These are phyloP conservation scores for Podila epicladia DNA, from an alignment of 192 early-diverging fungal species.

Conservation along the genomic window DNA sequence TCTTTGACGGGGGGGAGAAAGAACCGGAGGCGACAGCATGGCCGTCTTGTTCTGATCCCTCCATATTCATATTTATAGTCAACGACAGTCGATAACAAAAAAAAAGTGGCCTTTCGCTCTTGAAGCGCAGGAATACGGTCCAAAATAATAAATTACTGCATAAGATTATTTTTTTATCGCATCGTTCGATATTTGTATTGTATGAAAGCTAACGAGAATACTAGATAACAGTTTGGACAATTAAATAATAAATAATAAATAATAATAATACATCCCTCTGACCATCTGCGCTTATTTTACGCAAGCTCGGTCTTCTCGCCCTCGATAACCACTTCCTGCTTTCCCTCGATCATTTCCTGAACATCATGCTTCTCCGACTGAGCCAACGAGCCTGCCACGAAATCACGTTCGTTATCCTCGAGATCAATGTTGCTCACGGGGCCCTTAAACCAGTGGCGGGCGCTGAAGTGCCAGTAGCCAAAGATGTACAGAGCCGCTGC, in stretches of 20 bases:
- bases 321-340: too few species aligned
- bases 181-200: neutral
- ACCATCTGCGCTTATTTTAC: too few species aligned
- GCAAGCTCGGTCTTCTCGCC: too few species aligned
- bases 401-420: constrained; percentile 31
- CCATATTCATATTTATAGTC: neutral
- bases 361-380: constrained; percentile 16
- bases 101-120: neutral
- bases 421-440: constrained; percentile 51
- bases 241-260: too few species aligned
- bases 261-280: too few species aligned
- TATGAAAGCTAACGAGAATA: too few species aligned
- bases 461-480: constrained; percentile 53
- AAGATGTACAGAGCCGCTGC: constrained; percentile 41
- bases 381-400: constrained; percentile 6
- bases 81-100: neutral
- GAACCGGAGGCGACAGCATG: neutral
- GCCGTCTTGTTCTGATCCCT: neutral
- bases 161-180: neutral
- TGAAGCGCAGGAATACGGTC: neutral
- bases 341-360: too few species aligned
- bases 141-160: neutral
- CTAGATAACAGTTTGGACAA: too few species aligned
- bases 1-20: neutral
- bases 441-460: constrained; percentile 54